These are phyloP conservation scores for Russula sp. DNA, from an alignment of 768 basidiomycete genomes.

Conservation along the genomic window DNA sequence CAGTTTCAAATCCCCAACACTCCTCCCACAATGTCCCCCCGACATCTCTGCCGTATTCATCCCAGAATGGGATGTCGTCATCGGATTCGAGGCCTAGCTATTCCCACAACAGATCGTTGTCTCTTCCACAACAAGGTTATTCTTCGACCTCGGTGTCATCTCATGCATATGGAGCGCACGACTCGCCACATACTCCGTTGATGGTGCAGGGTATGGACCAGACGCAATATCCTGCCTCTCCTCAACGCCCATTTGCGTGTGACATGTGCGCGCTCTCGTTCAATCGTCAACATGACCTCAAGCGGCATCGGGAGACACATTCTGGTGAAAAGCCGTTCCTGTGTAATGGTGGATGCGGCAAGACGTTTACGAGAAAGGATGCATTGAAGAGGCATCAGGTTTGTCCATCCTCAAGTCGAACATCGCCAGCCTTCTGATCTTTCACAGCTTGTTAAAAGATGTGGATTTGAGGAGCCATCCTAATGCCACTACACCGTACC, in stretches of 20 bases:
- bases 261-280: constrained; percentile 74
- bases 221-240: constrained; percentile 40
- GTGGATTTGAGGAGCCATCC: constrained; percentile 63
- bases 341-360: constrained; percentile 81
- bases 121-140: constrained; percentile 21
- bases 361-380: constrained; percentile 85
- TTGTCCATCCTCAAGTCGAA: constrained; percentile 30
- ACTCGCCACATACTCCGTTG: constrained; percentile 30
- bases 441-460: constrained; percentile 68
- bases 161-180: constrained; percentile 20
- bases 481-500: constrained; percentile 22
- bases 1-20: constrained; percentile 5
- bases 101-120: constrained; percentile 23
- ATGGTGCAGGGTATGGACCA: constrained; percentile 30
- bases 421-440: constrained; percentile 5
- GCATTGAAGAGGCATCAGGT: constrained; percentile 85
- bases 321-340: constrained; percentile 81
- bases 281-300: constrained; percentile 82
- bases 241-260: constrained; percentile 42
- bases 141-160: constrained; percentile 1
- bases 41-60: constrained; percentile 17
- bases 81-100: constrained; percentile 22
- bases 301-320: constrained; percentile 81
- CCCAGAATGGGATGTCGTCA: constrained; percentile 15
- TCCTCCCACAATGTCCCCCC: constrained; percentile 8